Conservation (phyloP, 1,139 yeast species). For the Suhomyces wounanorum region DNA sequence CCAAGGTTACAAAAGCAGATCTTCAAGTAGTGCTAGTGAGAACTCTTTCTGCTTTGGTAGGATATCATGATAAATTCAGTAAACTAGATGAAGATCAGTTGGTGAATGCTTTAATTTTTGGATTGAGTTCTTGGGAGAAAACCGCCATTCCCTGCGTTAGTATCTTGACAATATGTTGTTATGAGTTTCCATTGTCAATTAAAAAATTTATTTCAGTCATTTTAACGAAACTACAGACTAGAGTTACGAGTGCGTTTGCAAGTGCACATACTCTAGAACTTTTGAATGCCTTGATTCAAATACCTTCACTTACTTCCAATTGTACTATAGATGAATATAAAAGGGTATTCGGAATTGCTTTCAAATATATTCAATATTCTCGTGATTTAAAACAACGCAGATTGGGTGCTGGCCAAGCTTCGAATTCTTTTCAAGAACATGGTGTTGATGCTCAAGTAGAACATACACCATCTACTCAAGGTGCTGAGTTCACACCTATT, state of each 20-base stretch:
- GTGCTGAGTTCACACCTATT: constrained; percentile 44
- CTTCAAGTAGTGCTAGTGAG: constrained; percentile 69
- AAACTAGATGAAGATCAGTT: constrained; percentile 70
- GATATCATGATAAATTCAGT: constrained; percentile 60
- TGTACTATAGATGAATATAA: constrained; percentile 78
- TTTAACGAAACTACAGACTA: constrained; percentile 68
- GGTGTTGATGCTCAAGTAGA: constrained; percentile 48
- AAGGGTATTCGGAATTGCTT: constrained; percentile 80
- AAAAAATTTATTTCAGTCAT: constrained; percentile 68
- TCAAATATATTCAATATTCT: constrained; percentile 75
- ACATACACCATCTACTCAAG: constrained; percentile 51
- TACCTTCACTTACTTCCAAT: constrained; percentile 69
- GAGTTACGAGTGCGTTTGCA: constrained; percentile 69
- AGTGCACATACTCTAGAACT: constrained; percentile 79
- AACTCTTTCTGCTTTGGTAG: constrained; percentile 65
- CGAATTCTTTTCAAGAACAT: constrained; percentile 26
- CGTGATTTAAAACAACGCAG: constrained; percentile 46
- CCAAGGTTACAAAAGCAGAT: constrained; percentile 55
- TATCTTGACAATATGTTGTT: constrained; percentile 74
- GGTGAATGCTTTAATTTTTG: constrained; percentile 62
- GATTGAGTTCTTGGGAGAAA: constrained; percentile 74
- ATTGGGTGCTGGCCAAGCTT: constrained; percentile 17
- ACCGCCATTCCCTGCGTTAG: constrained; percentile 81
- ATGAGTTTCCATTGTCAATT: constrained; percentile 74
- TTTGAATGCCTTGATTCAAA: constrained; percentile 61